These are phyloP conservation scores for thale cress (Arabidopsis thaliana) DNA, from an alignment of 345 rosid species.

Conservation along the genomic window DNA sequence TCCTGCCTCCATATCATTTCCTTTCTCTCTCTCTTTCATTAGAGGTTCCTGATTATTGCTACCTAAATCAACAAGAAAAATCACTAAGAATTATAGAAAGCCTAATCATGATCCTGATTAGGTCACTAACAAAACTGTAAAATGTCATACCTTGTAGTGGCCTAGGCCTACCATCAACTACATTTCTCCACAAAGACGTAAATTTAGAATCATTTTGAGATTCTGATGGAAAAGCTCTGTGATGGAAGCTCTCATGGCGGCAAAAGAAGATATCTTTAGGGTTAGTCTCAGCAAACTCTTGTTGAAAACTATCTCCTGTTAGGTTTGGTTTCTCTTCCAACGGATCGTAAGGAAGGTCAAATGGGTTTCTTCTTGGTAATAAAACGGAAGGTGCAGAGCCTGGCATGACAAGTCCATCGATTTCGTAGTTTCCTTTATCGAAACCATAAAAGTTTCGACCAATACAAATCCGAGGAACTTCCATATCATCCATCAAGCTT, in stretches of 20 bases:
- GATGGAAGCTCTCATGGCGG: conserved; percentile 80
- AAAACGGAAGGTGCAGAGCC: conserved; percentile 88
- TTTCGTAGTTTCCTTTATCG: conserved; percentile 32
- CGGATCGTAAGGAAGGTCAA: conserved; percentile 87
- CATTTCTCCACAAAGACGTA: conserved; percentile 26
- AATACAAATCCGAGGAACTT: conserved; percentile 54
- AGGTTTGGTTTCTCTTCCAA: conserved; percentile 79
- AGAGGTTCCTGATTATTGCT: conserved; percentile 40
- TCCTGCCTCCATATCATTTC: conserved; percentile 43
- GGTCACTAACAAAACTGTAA: not conserved
- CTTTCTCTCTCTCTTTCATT: conserved; percentile 31
- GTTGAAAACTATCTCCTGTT: conserved; percentile 64
- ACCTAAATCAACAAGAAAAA: conserved; percentile 50
- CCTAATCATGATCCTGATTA: conserved; percentile 11
- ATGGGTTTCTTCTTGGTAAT: conserved; percentile 69
- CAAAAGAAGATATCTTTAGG: conserved; percentile 64
- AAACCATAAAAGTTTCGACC: conserved; percentile 52
- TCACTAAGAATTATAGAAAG: not conserved
- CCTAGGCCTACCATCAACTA: conserved; percentile 28
- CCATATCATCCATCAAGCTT: conserved; percentile 48
- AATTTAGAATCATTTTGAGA: conserved; percentile 43
- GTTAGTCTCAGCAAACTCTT: conserved; percentile 58
- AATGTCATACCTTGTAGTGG: conserved; percentile 35
- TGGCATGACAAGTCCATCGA: conserved; percentile 54
- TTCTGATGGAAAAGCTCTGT: conserved; percentile 41